phyloP scores from a whole-genome alignment of 805 yeast species.

The Metschnikowia lochheadii region DNA sequence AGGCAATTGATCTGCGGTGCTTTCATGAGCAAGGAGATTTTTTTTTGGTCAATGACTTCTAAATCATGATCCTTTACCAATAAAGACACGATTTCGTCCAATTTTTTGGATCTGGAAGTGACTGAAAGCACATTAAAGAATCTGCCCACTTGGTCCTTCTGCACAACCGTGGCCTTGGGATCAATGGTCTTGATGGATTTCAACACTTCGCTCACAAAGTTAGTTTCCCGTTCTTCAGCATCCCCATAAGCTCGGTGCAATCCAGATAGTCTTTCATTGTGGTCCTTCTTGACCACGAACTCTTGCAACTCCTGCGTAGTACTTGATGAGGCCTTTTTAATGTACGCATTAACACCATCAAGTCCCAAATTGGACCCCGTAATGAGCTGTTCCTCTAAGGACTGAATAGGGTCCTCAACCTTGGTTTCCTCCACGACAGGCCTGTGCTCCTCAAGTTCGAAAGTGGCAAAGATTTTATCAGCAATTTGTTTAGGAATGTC shows the following conservation, averaged over 20 bases:
- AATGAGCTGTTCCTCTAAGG: conserved; percentile 3
- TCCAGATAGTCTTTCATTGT: conserved; percentile 24
- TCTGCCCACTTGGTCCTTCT: conserved; percentile 28
- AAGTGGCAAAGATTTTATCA: conserved; percentile 31
- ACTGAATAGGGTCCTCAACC: background rate
- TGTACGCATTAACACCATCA: background rate
- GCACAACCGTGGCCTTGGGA: conserved; percentile 25
- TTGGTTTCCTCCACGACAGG: background rate
- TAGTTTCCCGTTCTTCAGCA: conserved; percentile 24
- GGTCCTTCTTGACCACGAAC: conserved; percentile 35
- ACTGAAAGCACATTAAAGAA: conserved; percentile 46
- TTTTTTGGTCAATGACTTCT: conserved; percentile 30
- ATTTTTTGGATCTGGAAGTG: conserved; percentile 34
- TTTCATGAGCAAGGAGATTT: conserved; percentile 44
- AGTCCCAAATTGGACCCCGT: background rate
- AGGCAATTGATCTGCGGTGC: conserved; percentile 47
- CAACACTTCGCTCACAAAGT: conserved; percentile 20
- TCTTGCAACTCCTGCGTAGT: background rate
- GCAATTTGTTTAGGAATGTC: conserved; percentile 41
- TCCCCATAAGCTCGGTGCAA: conserved; percentile 32
- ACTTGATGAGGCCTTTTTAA: background rate
- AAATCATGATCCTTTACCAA: conserved; percentile 3
- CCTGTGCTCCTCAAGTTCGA: conserved; percentile 3
- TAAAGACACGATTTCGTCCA: conserved; percentile 15
- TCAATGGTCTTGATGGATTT: conserved; percentile 23